Percentiles rank a stretch among this genome's conserved stretches.
Conservation (phyloP, 1,284 basidiomycete species). For the Puccinia sorghi region DNA sequence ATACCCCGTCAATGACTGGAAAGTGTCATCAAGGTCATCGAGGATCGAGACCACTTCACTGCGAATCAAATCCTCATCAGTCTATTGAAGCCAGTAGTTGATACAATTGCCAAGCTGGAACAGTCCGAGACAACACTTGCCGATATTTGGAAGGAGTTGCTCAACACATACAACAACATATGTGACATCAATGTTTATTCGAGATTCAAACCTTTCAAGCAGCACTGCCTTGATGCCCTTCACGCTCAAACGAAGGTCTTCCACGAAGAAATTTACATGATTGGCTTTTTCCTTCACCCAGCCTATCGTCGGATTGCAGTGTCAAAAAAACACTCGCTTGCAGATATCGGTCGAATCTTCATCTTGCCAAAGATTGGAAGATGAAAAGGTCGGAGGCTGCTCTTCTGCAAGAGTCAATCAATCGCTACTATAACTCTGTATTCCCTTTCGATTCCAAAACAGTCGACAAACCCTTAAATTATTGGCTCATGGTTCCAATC, state of each 20-base stretch:
- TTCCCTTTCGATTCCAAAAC: too few relatives aligned
- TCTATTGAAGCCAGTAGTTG: background rate
- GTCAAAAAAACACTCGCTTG: slow-evolving; percentile 8
- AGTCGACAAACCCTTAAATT: too few relatives aligned
- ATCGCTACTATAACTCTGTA: too few relatives aligned
- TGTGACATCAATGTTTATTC: background rate
- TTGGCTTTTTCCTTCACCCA: slow-evolving; percentile 13
- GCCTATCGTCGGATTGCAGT: background rate
- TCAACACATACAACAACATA: background rate
- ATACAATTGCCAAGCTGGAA: background rate
- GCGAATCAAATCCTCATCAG: background rate
- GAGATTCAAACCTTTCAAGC: background rate
- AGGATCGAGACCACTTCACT: background rate
- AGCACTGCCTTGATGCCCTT: background rate
- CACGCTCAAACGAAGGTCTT: background rate
- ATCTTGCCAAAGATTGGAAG: slow-evolving; percentile 1
- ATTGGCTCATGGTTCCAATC: too few relatives aligned
- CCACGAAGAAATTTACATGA: background rate
- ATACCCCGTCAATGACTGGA: background rate
- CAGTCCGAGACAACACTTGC: background rate
- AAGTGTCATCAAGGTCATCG: background rate
- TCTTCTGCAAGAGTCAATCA: too few relatives aligned
- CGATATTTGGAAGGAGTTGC: background rate
- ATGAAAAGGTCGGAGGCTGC: too few relatives aligned
- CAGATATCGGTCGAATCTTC: background rate